These are phyloP conservation scores for Leptographium procerum DNA, from an alignment of 2,329 filamentous ascomycete species.

Conservation along the genomic window DNA sequence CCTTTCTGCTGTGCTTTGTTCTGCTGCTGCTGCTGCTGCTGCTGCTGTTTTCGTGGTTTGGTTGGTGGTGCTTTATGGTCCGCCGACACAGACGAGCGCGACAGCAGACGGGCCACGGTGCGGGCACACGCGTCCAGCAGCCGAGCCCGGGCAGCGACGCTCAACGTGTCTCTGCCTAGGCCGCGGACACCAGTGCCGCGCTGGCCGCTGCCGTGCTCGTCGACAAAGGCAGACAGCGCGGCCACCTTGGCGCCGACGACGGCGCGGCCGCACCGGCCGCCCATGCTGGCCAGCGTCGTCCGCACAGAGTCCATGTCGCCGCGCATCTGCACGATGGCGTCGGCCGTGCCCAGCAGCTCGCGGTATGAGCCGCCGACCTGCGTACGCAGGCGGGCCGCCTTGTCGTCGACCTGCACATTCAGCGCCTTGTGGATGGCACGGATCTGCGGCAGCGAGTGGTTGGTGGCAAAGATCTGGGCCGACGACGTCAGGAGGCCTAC, in stretches of 20 bases:
- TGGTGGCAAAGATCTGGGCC: constrained; percentile 40
- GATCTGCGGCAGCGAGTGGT: constrained; percentile 51
- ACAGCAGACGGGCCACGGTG: constrained; percentile 35
- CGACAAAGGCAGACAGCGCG: constrained; percentile 40
- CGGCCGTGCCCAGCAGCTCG: constrained; percentile 80
- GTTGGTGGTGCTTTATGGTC: neutral
- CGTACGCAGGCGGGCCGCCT: constrained; percentile 48
- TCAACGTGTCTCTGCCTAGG: constrained; percentile 12
- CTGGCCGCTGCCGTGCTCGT: constrained; percentile 1
- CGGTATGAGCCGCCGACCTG: constrained; percentile 65
- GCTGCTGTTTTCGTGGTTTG: neutral
- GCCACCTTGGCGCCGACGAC: constrained; percentile 55
- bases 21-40: neutral
- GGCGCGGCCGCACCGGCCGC: constrained; percentile 62
- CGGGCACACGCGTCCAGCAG: constrained; percentile 42
- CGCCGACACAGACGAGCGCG: constrained; percentile 17
- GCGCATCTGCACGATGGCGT: constrained; percentile 88
- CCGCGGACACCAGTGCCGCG: neutral
- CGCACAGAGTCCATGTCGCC: constrained; percentile 65
- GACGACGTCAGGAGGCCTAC: constrained; percentile 36
- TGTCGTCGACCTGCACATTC: constrained; percentile 49
- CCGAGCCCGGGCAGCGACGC: constrained; percentile 30
- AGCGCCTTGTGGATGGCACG: constrained; percentile 50
- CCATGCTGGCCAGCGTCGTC: constrained; percentile 57
- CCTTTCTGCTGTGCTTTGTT: too few species aligned